phyloP scores from a whole-genome alignment of 345 rosid genomes.

The Rhodomyrtus tomentosa region DNA sequence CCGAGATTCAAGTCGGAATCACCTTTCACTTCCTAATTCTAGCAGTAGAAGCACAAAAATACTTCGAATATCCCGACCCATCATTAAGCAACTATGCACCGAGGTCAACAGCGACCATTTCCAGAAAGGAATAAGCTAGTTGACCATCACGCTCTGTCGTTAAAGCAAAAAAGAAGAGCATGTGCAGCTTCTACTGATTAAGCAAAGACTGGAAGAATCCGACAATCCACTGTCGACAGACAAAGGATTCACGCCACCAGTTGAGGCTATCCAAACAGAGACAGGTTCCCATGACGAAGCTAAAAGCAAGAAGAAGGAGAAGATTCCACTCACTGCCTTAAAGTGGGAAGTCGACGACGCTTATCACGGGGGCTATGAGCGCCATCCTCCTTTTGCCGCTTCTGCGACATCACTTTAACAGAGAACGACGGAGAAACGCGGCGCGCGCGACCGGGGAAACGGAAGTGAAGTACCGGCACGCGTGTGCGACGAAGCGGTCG shows the following conservation, averaged over 20 bases:
- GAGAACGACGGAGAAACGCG: neutral
- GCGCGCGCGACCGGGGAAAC: neutral
- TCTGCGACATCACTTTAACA: conserved; percentile 49
- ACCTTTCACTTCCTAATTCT: neutral
- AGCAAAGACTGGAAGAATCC: neutral
- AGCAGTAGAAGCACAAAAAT: neutral
- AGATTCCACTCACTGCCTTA: conserved; percentile 27
- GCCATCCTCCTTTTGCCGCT: conserved; percentile 69
- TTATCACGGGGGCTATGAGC: conserved; percentile 47
- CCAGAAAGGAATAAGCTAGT: neutral
- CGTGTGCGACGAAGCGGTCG: neutral
- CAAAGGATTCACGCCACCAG: neutral
- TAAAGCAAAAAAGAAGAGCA: neutral
- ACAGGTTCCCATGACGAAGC: neutral
- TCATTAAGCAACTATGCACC: neutral
- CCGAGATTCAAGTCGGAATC: neutral
- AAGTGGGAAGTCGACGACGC: conserved; percentile 41
- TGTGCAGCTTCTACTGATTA: neutral
- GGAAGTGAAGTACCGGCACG: neutral
- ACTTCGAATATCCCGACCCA: neutral
- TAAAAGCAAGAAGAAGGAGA: neutral
- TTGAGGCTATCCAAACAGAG: neutral
- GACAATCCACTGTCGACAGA: neutral
- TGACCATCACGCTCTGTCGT: neutral
- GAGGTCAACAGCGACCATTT: neutral